Percentiles rank a stretch among this genome's conserved stretches.
Conservation (phyloP, 108 stramenopile genomes). For the Aurantiochytrium sp. region DNA sequence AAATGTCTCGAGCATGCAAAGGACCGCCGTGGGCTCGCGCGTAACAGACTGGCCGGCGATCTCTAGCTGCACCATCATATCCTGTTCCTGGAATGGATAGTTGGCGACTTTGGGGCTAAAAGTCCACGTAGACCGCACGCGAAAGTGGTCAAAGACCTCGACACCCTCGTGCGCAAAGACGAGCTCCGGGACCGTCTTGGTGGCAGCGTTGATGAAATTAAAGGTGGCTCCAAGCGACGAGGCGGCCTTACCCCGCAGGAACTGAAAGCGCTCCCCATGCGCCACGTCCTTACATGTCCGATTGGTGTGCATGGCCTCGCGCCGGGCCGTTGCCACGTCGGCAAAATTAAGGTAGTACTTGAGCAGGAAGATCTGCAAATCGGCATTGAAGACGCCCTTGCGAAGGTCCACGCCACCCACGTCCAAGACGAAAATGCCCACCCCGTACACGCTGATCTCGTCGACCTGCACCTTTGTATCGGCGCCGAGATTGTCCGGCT, state of each 20-base stretch:
- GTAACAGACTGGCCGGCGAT: conserved; percentile 22
- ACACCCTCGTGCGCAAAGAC: background rate
- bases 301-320: background rate
- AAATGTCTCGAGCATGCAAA: conserved; percentile 6
- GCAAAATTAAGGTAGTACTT: background rate
- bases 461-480: background rate
- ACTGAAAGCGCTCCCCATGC: background rate
- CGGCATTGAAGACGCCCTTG: conserved; percentile 11
- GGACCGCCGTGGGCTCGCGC: background rate
- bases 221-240: background rate
- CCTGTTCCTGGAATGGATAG: conserved; percentile 19
- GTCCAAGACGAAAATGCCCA: background rate
- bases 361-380: background rate
- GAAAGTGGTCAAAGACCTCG: background rate
- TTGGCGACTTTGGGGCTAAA: background rate
- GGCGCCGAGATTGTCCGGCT: background rate
- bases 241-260: background rate
- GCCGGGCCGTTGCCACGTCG: background rate
- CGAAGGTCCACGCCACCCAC: conserved; percentile 9
- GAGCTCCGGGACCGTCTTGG: background rate
- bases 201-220: background rate
- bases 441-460: background rate
- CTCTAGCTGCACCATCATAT: background rate
- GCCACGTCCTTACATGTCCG: background rate
- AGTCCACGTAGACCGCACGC: background rate